These are phyloP conservation scores for Blastobotrys chiropterorum DNA, from an alignment of 805 yeast genomes.

Conservation along the genomic window DNA sequence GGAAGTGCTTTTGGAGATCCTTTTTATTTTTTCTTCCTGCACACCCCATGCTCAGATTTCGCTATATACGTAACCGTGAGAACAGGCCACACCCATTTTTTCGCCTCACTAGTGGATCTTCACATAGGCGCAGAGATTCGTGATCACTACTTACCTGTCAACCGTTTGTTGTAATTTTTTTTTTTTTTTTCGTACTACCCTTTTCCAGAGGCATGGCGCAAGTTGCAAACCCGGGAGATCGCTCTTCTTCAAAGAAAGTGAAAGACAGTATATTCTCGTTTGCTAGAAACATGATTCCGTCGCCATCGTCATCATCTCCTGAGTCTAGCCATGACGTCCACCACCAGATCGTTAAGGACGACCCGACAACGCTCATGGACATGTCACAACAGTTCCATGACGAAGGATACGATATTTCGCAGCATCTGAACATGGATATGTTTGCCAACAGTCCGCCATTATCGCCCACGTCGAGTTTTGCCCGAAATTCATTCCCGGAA, in stretches of 20 bases:
- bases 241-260: background rate
- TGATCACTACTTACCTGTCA: background rate
- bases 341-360: slow-evolving; percentile 1
- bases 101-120: too few relatives aligned
- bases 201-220: background rate
- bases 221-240: background rate
- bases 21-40: too few relatives aligned
- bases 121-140: background rate
- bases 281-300: slow-evolving; percentile 1
- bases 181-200: background rate
- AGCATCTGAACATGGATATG: slow-evolving; percentile 22
- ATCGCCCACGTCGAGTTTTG: background rate
- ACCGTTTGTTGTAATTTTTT: too few relatives aligned
- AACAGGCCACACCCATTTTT: too few relatives aligned
- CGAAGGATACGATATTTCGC: slow-evolving; percentile 19
- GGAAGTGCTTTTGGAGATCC: too few relatives aligned
- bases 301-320: slow-evolving; percentile 2
- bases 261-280: background rate
- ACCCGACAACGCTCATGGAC: background rate
- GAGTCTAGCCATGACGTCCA: background rate
- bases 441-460: slow-evolving; percentile 9
- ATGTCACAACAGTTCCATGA: slow-evolving; percentile 1
- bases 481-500: background rate
- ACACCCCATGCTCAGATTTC: too few relatives aligned
- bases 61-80: too few relatives aligned